Base-by-base conservation (phyloP, 495 filamentous ascomycete genomes). In the Aspergillus nidulans region DNA sequence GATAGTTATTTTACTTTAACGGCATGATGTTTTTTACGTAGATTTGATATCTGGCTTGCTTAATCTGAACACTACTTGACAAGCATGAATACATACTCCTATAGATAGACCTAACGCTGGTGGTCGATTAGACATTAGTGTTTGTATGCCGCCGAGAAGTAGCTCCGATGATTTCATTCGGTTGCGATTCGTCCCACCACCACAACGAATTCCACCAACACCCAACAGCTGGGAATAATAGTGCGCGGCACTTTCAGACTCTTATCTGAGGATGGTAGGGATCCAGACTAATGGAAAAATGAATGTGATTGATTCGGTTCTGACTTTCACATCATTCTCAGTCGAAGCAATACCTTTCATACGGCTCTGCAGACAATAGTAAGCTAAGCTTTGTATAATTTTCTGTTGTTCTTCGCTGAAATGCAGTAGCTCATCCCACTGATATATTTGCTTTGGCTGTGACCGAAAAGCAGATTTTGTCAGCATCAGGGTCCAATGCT, bases 281-380 rank as follows among this genome's bases (percentile, higher is more conserved):
- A 19, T 15, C 2, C 12, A 10, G 39, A 8, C 30, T 15, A 1
- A 40, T 47, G 30, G 30, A n/a, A n/a, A 19, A 2, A 24, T 8
- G 44, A 28, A 4, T 23, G 34, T 25, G 19, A 13, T 20, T 1
- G 10, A 18, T 7, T 5, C 10, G 39, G 15, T 49, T 52, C 38
- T 57, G 49, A 40, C 43, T 55, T 52, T 12, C 56, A 28, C 25
- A 53, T 41, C 18, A 18, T 45, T 28, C 16, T 20, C 62, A 98
- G 95, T 97, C 94, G 51, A 96, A 96, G 75, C 95, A 97, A 88
- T 97, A 96, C 68, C 83, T 98, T 32, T 91, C 91, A 53, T 85
- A 85, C 53, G 90, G 95, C 73, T 91, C 91, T 12, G 80, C 94
- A 66, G 89, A 95, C 67, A 81, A 91, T 78, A 90, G 91, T 90